Base-by-base conservation (phyloP, 306 rosid genomes). In the Gleditsia sinensis region DNA sequence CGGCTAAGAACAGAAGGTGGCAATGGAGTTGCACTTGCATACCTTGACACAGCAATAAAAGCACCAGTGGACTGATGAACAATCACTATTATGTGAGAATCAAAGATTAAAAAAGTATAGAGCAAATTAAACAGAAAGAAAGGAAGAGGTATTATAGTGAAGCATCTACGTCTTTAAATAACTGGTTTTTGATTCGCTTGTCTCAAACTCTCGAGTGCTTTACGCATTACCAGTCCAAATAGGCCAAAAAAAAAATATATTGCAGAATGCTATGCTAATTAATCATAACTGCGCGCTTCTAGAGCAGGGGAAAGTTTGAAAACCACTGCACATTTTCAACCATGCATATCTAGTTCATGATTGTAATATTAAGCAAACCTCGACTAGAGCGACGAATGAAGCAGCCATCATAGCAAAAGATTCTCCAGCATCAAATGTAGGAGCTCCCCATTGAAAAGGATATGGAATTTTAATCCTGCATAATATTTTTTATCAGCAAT, bases 361-460 rank as follows among this genome's bases (percentile, higher is more conserved):
- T n/a, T n/a, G n/a, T n/a, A 63, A 49, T 36, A 72, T 33, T 25
- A 74, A 42, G 59, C 67, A 36, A 14, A 94, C 98, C 98, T 94
- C 98, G 24, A 91, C 97, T 40, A 94, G 91, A 54, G 96, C 90
- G 78, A 94, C 98, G 74, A 94, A 87, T 33, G 96, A 85, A 80
- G 96, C 88, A 65, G 94, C 91, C 98, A 94, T 94, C 98, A 94
- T 94, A 50, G 98, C 98, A 80, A 94, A 94, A 62, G 97, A 80
- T 86, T 94, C 98, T 53, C 98, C 98, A 6, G 98, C 97, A 57
- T 94, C 94, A 68, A 94, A 94, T 72, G 94, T 91, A 25, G 98
- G 98, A 51, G 97, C 96, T 71, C 98, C 98, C 98, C 98, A 94
- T 74, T 94, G 98, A 86, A 94, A 94, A 50, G 98, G 98, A 77